These are phyloP conservation scores for Neolentinus lepideus DNA, from an alignment of 1,284 basidiomycete species.

Conservation along the genomic window DNA sequence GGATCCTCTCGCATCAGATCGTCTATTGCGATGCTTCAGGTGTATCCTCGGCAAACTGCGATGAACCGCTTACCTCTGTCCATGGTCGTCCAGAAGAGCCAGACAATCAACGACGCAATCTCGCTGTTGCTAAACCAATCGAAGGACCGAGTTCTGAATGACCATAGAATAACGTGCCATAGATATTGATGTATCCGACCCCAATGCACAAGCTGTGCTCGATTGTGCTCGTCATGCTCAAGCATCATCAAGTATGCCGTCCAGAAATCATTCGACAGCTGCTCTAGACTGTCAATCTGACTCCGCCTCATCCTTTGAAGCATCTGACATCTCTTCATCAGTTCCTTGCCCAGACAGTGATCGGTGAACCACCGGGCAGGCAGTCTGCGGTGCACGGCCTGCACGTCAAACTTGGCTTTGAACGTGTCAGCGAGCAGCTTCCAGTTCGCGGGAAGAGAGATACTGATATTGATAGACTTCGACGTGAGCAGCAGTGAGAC, in stretches of 20 bases:
- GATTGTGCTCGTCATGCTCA: background rate
- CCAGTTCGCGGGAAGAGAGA: background rate
- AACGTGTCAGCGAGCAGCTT: background rate
- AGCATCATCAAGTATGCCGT: background rate
- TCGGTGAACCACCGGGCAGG: background rate
- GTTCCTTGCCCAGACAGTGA: background rate
- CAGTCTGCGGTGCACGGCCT: background rate
- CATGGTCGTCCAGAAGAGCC: background rate
- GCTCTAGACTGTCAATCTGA: background rate
- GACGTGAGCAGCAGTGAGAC: background rate
- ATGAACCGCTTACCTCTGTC: background rate
- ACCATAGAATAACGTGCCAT: background rate
- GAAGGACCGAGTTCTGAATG: background rate
- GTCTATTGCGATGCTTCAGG: background rate
- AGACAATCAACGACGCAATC: background rate
- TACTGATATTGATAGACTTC: background rate
- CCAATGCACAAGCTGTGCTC: background rate
- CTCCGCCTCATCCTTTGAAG: background rate
- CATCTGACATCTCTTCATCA: background rate
- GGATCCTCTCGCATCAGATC: background rate
- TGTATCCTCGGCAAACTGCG: background rate
- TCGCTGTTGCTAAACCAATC: background rate
- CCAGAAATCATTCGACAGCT: background rate
- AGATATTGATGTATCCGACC: background rate
- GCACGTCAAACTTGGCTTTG: background rate